Percentiles rank a stretch among this genome's conserved stretches.
Conservation (phyloP, 441 rosid species). For the Melastoma candidum region DNA sequence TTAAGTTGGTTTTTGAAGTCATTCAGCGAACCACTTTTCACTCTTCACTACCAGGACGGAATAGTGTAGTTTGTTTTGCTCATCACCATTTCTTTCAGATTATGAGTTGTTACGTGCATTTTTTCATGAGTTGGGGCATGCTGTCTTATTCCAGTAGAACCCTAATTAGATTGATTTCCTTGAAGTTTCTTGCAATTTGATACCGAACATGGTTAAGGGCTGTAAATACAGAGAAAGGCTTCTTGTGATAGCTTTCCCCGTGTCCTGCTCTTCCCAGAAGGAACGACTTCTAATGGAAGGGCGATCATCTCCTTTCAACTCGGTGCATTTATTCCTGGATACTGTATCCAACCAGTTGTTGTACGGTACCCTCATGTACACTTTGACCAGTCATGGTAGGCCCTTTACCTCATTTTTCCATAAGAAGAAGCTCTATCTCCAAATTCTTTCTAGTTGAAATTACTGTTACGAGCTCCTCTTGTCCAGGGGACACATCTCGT, state of each 20-base stretch:
- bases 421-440: constrained; percentile 2
- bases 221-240: constrained; percentile 97
- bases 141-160: constrained; percentile 10
- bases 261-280: constrained; percentile 90
- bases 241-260: constrained; percentile 71
- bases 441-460: constrained; percentile 1
- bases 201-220: constrained; percentile 90
- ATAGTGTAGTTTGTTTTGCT: too few relatives aligned
- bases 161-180: constrained; percentile 35
- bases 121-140: too few relatives aligned
- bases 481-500: constrained; percentile 70
- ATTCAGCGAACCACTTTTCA: too few relatives aligned
- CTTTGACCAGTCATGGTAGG: constrained; percentile 97
- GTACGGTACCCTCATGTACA: constrained; percentile 95
- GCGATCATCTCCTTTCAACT: constrained; percentile 84
- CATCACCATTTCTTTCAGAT: too few relatives aligned
- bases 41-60: too few relatives aligned
- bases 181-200: constrained; percentile 74
- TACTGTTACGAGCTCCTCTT: constrained; percentile 13
- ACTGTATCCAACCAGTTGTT: constrained; percentile 75
- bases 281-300: constrained; percentile 91
- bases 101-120: too few relatives aligned
- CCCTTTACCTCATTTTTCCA: constrained; percentile 8
- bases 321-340: constrained; percentile 89
- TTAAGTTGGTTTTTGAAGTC: too few relatives aligned